Evolutionary conservation across 371 early-diverging fungal genomes (phyloP), one percentile per base, ranked within the genome.

Genomic region (Phascolomyces articulosus): DNA sequence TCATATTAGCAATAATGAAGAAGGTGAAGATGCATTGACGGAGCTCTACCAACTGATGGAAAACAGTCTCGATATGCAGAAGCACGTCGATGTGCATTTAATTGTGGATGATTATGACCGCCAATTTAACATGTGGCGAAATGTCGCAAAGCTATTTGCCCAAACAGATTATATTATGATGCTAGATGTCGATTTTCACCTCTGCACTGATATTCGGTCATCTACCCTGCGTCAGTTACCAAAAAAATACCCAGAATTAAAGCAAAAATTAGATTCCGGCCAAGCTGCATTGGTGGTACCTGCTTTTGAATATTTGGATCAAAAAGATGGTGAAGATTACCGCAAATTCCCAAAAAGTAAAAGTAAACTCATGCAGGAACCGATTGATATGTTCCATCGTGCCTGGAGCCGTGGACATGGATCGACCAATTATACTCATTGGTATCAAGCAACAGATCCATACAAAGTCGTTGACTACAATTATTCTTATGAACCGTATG

Each of bases 41-140:
- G 71, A 68, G 27, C 68, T 85, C 24, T 60, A 77, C 21, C 34
- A 62, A 21, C 64, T 82, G 28, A 68, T 68, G 29, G 64, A 49
- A 2, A 59, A 62, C 27, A 68, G 81, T 54, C 54, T 76, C 1
- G 63, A 72, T 13, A 62, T 85, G 44, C 64, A 75, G 21, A 66
- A 68, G 38, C 81, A 74, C 49, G 79, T 84, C 18, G 86, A 85
- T 62, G 55, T 83, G 8, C 86, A 85, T 70, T 65, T 85, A 31
- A 74, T 85, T 54, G 64, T 81, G 9, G 86, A 85, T 61, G 59
- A 58, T 3, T 73, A 75, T 48, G 83, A 82, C 61, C 78, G 80
- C 18, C 84, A 85, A 40, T 75, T 85, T 64, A 85, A 85, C 58
- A 73, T 82, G 75, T 85, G 86, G 86, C 67, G 86, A 4, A 85